Percentiles rank a stretch among this genome's conserved stretches.
Evolutionary conservation across 495 filamentous ascomycete species (phyloP).

Genomic region (Lepidopterella palustris): DNA sequence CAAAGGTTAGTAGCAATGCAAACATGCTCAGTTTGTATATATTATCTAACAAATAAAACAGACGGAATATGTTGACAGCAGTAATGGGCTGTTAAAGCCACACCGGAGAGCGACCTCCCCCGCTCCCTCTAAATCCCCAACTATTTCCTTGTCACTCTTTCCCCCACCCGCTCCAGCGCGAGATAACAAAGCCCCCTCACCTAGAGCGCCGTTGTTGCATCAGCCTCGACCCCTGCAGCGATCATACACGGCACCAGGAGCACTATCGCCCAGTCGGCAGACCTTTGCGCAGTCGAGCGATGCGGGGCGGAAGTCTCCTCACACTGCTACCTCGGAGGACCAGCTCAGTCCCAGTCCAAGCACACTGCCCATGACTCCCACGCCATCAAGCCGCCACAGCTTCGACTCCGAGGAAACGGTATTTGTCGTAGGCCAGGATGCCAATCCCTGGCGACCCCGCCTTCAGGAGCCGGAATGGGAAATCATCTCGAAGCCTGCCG

Average conservation of each 20-base stretch:
- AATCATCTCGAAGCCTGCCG: slow-evolving; percentile 38
- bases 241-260: slow-evolving; percentile 54
- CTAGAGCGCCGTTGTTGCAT: slow-evolving; percentile 35
- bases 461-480: slow-evolving; percentile 46
- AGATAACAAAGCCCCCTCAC: slow-evolving; percentile 33
- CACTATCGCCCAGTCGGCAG: slow-evolving; percentile 39
- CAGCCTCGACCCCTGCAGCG: slow-evolving; percentile 47
- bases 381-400: slow-evolving; percentile 39
- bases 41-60: slow-evolving; percentile 12
- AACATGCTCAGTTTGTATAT: background rate
- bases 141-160: slow-evolving; percentile 59
- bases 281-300: slow-evolving; percentile 14
- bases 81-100: slow-evolving; percentile 18
- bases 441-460: slow-evolving; percentile 30
- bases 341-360: background rate
- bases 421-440: slow-evolving; percentile 27
- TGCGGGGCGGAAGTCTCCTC: slow-evolving; percentile 21
- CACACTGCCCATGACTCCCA: slow-evolving; percentile 11
- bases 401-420: slow-evolving; percentile 42
- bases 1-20: slow-evolving; percentile 22
- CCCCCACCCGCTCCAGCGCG: slow-evolving; percentile 29
- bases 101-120: slow-evolving; percentile 25
- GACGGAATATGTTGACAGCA: slow-evolving; percentile 11
- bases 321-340: slow-evolving; percentile 32
- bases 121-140: slow-evolving; percentile 42